Conservation (phyloP, 2,329 filamentous ascomycete genomes). For the Fusarium sp. region DNA sequence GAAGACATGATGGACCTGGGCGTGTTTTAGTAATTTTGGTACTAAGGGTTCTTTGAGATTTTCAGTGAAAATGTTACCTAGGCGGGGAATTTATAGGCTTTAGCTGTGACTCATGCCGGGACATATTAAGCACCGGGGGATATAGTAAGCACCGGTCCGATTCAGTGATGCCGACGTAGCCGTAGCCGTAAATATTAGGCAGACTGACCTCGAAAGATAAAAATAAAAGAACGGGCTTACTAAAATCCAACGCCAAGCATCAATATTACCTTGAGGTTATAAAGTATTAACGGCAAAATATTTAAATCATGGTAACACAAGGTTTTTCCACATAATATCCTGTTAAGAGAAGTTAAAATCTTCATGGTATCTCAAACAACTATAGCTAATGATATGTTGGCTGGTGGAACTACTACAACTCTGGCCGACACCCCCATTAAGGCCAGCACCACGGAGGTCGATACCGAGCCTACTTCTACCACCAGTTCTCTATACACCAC, state of each 20-base stretch:
- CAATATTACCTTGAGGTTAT: too few relatives aligned
- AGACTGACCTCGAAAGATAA: rapidly evolving
- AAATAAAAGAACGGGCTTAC: rapidly evolving
- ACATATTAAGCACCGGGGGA: not conserved
- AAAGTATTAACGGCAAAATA: too few relatives aligned
- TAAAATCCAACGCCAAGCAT: too few relatives aligned
- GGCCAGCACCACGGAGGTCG: not conserved
- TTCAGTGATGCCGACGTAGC: not conserved
- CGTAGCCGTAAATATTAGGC: too few relatives aligned
- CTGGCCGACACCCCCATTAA: rapidly evolving
- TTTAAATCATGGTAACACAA: too few relatives aligned
- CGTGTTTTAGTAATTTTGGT: too few relatives aligned
- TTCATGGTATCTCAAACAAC: rapidly evolving
- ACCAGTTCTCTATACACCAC: not conserved
- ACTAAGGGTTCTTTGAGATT: rapidly evolving
- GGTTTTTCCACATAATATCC: too few relatives aligned
- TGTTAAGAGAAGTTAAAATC: rapidly evolving
- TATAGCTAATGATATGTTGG: too few relatives aligned
- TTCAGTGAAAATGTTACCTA: rapidly evolving
- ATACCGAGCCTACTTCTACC: not conserved
- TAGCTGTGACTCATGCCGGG: rapidly evolving
- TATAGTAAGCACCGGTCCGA: not conserved
- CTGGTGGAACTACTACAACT: not conserved
- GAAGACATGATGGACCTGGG: not conserved
- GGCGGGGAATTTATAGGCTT: not conserved